Evolutionary conservation across 2,329 filamentous ascomycete genomes (phyloP).

Genomic region (Bertia moriformis): DNA sequence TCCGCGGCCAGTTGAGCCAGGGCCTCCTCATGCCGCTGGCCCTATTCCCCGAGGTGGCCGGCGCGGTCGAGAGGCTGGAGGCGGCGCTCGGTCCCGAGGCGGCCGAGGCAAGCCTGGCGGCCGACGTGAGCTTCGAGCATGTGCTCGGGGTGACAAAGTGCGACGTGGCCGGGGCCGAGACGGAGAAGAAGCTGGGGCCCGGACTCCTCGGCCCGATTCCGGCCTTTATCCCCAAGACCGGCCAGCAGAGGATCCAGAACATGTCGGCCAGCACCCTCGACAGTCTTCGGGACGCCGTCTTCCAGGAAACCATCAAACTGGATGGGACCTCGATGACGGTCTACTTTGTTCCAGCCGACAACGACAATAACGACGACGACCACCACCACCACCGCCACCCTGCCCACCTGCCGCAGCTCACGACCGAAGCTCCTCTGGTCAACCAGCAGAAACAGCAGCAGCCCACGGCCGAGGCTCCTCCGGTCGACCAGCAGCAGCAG

Average conservation of each 20-base stretch:
- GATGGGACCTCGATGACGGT: conserved; percentile 21
- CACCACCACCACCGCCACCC: conserved; percentile 2
- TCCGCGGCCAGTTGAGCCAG: background rate
- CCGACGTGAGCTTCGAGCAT: background rate
- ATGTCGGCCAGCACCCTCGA: conserved; percentile 5
- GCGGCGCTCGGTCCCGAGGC: background rate
- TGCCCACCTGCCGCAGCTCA: no score
- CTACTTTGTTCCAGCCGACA: conserved; percentile 16
- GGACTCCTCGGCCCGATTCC: no score
- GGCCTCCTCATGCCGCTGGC: background rate
- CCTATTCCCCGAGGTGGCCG: background rate
- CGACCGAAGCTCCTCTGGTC: no score
- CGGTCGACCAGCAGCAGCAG: conserved; percentile 2
- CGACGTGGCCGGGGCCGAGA: background rate
- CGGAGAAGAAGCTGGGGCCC: no score
- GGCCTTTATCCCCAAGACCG: no score
- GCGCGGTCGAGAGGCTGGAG: background rate
- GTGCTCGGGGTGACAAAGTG: background rate
- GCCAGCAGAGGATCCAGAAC: no score
- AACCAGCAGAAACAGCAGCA: no score
- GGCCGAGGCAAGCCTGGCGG: background rate
- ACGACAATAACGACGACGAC: conserved; percentile 6
- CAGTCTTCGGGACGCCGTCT: conserved; percentile 10
- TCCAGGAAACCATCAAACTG: conserved; percentile 22
- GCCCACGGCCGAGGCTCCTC: conserved; percentile 1